Evolutionary conservation across 164 flowering plant genomes (phyloP).

Genomic region (Dillenia turbinata): DNA sequence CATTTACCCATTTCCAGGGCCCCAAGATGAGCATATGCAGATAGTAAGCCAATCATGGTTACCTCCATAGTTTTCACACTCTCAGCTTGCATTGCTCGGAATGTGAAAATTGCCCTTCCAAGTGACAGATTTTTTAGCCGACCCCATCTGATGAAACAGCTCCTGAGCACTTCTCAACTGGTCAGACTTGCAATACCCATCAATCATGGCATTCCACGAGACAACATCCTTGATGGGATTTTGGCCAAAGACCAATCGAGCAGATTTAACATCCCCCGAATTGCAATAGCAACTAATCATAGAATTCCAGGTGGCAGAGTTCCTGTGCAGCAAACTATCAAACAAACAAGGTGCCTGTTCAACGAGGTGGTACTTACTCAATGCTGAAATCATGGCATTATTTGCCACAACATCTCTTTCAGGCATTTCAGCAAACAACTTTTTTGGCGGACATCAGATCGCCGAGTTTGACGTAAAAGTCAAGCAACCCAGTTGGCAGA

Average conservation of each 20-base stretch:
- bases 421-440: slow-evolving; percentile 39
- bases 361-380: slow-evolving; percentile 19
- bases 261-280: slow-evolving; percentile 23
- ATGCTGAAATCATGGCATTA: slow-evolving; percentile 35
- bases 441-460: slow-evolving; percentile 25
- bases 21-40: slow-evolving; percentile 46
- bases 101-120: slow-evolving; percentile 25
- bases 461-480: slow-evolving; percentile 37
- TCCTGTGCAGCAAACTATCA: slow-evolving; percentile 30
- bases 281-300: slow-evolving; percentile 36
- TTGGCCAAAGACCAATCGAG: slow-evolving; percentile 23
- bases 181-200: slow-evolving; percentile 30
- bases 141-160: slow-evolving; percentile 30
- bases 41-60: slow-evolving; percentile 38
- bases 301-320: slow-evolving; percentile 32
- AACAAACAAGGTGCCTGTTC: slow-evolving; percentile 27
- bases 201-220: slow-evolving; percentile 42
- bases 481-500: slow-evolving; percentile 39
- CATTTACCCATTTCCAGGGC: slow-evolving; percentile 38
- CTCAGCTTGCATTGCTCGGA: slow-evolving; percentile 27
- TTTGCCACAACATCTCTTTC: slow-evolving; percentile 33
- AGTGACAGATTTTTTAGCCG: slow-evolving; percentile 23
- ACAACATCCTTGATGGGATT: slow-evolving; percentile 35
- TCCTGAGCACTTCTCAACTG: slow-evolving; percentile 21
- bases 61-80: slow-evolving; percentile 31